phyloP scores from a whole-genome alignment of 2,329 filamentous ascomycete species.

The Botrytis medusae region DNA sequence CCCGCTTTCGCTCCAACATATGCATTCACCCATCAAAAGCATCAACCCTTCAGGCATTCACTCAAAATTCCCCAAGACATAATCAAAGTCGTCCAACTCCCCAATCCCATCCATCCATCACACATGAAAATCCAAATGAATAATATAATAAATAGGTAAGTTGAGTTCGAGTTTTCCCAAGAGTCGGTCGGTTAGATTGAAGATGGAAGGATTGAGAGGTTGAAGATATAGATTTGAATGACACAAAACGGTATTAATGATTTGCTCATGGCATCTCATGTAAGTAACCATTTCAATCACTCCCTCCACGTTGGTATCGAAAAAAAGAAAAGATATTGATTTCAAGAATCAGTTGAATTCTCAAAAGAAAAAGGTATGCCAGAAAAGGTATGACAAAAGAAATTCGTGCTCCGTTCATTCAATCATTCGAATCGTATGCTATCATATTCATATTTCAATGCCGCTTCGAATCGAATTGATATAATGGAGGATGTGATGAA shows the following conservation, averaged over 20 bases:
- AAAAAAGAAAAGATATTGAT: slow-evolving; percentile 3
- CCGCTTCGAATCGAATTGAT: slow-evolving; percentile 7
- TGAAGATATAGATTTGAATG: background rate
- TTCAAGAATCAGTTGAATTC: background rate
- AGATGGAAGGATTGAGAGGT: background rate
- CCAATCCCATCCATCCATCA: background rate
- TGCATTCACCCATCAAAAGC: slow-evolving; percentile 3
- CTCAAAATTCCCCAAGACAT: slow-evolving; percentile 4
- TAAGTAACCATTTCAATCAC: background rate
- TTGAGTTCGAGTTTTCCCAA: slow-evolving; percentile 6
- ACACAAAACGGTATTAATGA: background rate
- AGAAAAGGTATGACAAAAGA: slow-evolving; percentile 19
- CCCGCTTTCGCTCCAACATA: slow-evolving; percentile 1
- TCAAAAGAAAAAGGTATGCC: slow-evolving; percentile 13
- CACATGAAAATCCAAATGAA: slow-evolving; percentile 15
- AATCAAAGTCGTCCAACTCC: slow-evolving; percentile 14
- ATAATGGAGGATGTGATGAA: slow-evolving; percentile 9
- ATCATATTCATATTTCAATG: slow-evolving; percentile 16
- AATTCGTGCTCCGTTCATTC: slow-evolving; percentile 21
- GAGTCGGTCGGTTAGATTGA: background rate
- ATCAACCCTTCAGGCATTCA: background rate
- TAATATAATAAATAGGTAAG: slow-evolving; percentile 7
- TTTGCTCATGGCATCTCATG: background rate
- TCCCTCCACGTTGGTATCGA: background rate
- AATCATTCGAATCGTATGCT: slow-evolving; percentile 18